Evolutionary conservation across 2,329 filamentous ascomycete species (phyloP).

Genomic region (Thelonectria blattea): DNA sequence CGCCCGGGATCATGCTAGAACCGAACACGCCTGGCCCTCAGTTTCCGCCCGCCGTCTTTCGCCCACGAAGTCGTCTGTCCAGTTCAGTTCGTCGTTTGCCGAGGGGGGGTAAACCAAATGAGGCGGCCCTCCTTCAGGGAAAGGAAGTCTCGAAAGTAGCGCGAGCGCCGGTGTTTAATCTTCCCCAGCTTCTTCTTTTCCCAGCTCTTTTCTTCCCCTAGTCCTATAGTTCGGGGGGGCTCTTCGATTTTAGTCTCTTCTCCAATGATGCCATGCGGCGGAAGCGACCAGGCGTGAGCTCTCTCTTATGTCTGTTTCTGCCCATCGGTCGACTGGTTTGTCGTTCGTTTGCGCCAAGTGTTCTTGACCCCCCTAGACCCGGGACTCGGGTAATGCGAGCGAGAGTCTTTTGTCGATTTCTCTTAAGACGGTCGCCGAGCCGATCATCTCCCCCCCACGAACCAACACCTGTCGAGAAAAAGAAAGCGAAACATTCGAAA

Average conservation of each 20-base stretch:
- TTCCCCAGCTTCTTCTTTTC: constrained; percentile 9
- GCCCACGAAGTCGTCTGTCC: background rate
- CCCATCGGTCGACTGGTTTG: background rate
- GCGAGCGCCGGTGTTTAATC: background rate
- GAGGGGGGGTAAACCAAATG: too few species aligned
- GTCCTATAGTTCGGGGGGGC: background rate
- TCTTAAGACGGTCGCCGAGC: constrained; percentile 12
- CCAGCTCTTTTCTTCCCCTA: background rate
- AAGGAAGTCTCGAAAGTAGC: too few species aligned
- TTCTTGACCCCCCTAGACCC: background rate
- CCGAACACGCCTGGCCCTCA: constrained; percentile 1
- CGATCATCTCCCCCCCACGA: background rate
- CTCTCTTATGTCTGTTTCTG: background rate
- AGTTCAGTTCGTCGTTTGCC: too few species aligned
- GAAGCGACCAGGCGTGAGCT: constrained; percentile 8
- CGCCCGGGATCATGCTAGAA: background rate
- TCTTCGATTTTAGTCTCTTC: background rate
- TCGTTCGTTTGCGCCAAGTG: constrained; percentile 14
- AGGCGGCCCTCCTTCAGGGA: too few species aligned
- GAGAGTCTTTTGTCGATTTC: background rate
- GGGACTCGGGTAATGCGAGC: constrained; percentile 8
- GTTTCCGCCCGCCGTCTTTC: background rate
- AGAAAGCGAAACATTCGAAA: background rate
- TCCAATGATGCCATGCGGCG: constrained; percentile 8
- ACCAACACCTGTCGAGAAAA: background rate